These are phyloP conservation scores for Prunus yedoensis DNA, from an alignment of 331 rosid species.

Conservation along the genomic window DNA sequence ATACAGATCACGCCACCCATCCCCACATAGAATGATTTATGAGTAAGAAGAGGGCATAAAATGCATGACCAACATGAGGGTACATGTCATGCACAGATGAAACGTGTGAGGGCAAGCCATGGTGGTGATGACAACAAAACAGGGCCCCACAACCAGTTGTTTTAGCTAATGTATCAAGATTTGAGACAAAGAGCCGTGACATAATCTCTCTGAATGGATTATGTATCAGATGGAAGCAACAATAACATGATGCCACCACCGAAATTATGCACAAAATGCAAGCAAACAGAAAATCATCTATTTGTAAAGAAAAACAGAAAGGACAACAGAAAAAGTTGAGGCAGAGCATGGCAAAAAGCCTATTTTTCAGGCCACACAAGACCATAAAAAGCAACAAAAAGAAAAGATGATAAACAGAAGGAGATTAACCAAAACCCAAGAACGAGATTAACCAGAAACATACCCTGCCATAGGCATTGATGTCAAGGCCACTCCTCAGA, in stretches of 20 bases:
- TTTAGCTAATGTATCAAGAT: neutral
- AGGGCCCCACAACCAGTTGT: conserved; percentile 14
- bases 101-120: neutral
- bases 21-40: neutral
- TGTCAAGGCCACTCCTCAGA: conserved; percentile 47
- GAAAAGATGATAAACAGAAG: neutral
- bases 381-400: neutral
- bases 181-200: neutral
- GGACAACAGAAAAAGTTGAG: neutral
- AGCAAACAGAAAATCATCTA: neutral
- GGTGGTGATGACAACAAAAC: neutral
- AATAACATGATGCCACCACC: neutral
- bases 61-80: conserved; percentile 17
- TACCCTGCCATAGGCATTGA: conserved; percentile 84
- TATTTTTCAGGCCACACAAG: conserved; percentile 6
- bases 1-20: neutral
- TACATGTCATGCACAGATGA: neutral
- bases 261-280: neutral
- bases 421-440: neutral
- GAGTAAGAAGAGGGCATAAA: neutral
- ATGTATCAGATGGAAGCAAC: conserved; percentile 1
- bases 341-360: conserved; percentile 2
- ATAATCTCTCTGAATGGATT: neutral
- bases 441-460: conserved; percentile 11
- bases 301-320: neutral